Base-by-base conservation (phyloP, 192 early-diverging fungal species). In the Cladochytrium replicatum region DNA sequence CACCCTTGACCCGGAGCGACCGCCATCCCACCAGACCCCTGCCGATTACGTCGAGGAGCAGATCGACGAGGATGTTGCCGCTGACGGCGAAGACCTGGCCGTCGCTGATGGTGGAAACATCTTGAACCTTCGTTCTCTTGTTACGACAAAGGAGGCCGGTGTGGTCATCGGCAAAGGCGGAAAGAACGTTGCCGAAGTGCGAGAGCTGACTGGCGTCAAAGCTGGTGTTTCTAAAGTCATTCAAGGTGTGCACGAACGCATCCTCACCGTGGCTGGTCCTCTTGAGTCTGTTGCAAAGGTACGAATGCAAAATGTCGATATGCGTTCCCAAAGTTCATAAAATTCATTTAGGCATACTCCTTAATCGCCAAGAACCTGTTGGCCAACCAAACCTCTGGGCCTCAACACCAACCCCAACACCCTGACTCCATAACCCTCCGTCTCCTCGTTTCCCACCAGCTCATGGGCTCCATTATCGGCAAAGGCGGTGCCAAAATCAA, bases 181-280 rank as follows among this genome's bases (percentile, higher is more conserved):
- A 26, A 80, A 78, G 61, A 86, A 85, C 67, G 83, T 90, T 1
- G 83, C 86, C 23, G 82, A 86, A 43, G 67, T 91, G 45, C 75
- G 88, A 46, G 82, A 87, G 23, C 65, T 61, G 23, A 84, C 84
- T 53, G 82, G 84, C 53, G 87, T 88, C 61, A 85, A 86, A 53
- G 88, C 88, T n/a, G 88, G 85, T 32, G 88, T 91, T 39, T 86
- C 86, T 46, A 88, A 89, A 68, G 85, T 84, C 3, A 79, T 89
- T 19, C 75, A 82, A 41, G 86, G 84, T 54, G 79, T 89, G 52
- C 80, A 85, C 53, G 88, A 91, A 61, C 76, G 86, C 43, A 47
- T 44, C 42, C 26, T 66, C 38, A 34, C 49, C 29, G 30, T 68
- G 9, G 23, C 26, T 28, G 60, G 41, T 6, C 21, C 22, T 8